A percentile compares a stretch with the other conserved stretches of the same genome.
These are phyloP conservation scores for Aspergillus ibericus DNA, from an alignment of 2,329 filamentous ascomycete species.

Conservation along the genomic window DNA sequence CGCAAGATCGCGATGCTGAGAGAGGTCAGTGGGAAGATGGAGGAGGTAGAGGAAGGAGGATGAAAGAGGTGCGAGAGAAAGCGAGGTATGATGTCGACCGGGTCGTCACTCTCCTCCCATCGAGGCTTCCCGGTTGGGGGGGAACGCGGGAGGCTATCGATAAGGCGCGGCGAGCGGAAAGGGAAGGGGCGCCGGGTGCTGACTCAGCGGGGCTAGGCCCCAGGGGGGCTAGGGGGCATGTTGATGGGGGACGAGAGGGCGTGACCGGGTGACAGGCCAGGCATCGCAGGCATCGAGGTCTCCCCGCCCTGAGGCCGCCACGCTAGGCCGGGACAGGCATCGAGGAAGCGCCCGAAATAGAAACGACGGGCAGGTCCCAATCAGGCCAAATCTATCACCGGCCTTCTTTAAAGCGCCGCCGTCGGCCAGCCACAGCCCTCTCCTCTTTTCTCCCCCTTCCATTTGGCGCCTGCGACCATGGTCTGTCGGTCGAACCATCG, in stretches of 20 bases:
- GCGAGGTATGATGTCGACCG: constrained; percentile 11
- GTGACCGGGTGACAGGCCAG: constrained; percentile 13
- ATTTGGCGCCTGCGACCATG: constrained; percentile 13
- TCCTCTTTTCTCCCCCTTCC: constrained; percentile 13
- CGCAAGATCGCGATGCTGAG: neutral
- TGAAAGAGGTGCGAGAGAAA: neutral
- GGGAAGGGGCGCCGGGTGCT: neutral
- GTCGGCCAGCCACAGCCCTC: constrained; percentile 24
- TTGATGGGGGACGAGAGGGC: constrained; percentile 12
- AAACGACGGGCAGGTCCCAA: constrained; percentile 28
- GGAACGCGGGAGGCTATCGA: constrained; percentile 25
- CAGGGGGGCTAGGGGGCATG: constrained; percentile 1
- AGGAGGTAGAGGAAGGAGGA: neutral
- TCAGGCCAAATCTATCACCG: constrained; percentile 11
- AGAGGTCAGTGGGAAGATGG: too few relatives aligned
- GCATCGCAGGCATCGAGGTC: constrained; percentile 23
- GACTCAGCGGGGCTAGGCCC: neutral
- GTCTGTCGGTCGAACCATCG: constrained; percentile 1
- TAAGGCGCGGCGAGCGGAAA: constrained; percentile 19
- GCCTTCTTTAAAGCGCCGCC: constrained; percentile 23
- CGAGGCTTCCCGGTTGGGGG: constrained; percentile 1
- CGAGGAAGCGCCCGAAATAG: constrained; percentile 34
- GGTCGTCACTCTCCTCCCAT: neutral
- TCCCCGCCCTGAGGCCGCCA: constrained; percentile 29
- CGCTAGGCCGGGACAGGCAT: constrained; percentile 25